Conservation (phyloP, 2,329 filamentous ascomycete genomes). For the Juglanconis juglandina region DNA sequence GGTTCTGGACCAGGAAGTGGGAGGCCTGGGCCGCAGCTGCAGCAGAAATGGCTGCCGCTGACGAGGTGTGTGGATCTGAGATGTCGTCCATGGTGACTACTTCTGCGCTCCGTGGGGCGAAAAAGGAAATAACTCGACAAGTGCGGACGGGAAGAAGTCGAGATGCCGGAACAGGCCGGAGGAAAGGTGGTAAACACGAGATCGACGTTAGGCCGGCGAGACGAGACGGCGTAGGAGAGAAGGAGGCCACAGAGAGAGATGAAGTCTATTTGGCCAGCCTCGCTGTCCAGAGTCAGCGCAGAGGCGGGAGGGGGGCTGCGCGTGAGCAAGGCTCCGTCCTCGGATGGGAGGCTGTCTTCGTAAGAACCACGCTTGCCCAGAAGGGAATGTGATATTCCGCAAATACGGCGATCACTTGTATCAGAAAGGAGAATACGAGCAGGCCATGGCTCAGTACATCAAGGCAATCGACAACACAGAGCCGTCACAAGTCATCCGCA, state of each 20-base stretch:
- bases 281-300: neutral
- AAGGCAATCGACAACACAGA: conserved; percentile 95
- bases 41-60: conserved; percentile 33
- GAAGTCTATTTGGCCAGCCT: neutral
- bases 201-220: neutral
- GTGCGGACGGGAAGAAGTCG: neutral
- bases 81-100: conserved; percentile 33
- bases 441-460: conserved; percentile 98
- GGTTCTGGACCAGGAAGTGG: conserved; percentile 36
- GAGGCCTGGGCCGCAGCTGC: conserved; percentile 34
- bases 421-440: conserved; percentile 92
- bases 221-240: neutral
- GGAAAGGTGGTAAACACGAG: neutral
- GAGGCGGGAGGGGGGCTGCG: neutral
- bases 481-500: conserved; percentile 92
- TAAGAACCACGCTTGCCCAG: neutral
- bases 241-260: neutral
- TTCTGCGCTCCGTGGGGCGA: neutral
- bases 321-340: neutral
- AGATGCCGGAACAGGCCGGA: conserved; percentile 5
- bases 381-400: conserved; percentile 75
- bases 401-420: conserved; percentile 94
- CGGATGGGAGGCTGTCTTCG: neutral
- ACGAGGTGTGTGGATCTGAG: conserved; percentile 21
- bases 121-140: neutral